A percentile compares a stretch with the other conserved stretches of the same genome.
Conservation (phyloP, 148 eudicot genomes). For the Camellia japonica region DNA sequence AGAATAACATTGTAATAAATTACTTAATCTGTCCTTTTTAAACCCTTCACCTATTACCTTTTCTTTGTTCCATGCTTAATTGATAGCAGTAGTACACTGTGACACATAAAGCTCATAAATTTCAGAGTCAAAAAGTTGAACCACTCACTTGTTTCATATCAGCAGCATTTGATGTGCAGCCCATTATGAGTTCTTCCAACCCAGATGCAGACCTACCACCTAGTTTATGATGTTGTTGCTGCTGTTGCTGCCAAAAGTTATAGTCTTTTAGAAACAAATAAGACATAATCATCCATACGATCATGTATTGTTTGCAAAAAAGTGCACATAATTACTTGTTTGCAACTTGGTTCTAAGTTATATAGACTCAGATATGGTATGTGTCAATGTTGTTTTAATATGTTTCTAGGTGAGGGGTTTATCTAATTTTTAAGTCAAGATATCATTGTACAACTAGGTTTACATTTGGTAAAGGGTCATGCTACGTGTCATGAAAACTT, state of each 20-base stretch:
- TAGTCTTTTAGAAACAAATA: conserved; percentile 20
- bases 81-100: neutral
- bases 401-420: too few species aligned
- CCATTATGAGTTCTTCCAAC: conserved; percentile 95
- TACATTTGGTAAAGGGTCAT: too few species aligned
- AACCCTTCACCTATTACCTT: neutral
- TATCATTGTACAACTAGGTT: too few species aligned
- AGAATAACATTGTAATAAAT: conserved; percentile 7
- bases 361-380: too few species aligned
- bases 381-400: too few species aligned
- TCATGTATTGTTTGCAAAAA: conserved; percentile 47
- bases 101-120: conserved; percentile 23
- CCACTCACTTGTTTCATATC: conserved; percentile 53
- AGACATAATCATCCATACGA: conserved; percentile 34
- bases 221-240: conserved; percentile 69
- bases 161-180: conserved; percentile 51
- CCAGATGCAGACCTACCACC: conserved; percentile 85
- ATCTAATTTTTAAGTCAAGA: too few species aligned
- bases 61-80: neutral
- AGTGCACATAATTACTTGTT: conserved; percentile 20
- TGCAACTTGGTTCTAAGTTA: neutral
- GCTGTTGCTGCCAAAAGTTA: conserved; percentile 21
- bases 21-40: conserved; percentile 12
- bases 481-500: too few species aligned
- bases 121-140: conserved; percentile 41